These are phyloP conservation scores for Tetradesmus obliquus DNA, from an alignment of 139 green algal genomes.

Conservation along the genomic window DNA sequence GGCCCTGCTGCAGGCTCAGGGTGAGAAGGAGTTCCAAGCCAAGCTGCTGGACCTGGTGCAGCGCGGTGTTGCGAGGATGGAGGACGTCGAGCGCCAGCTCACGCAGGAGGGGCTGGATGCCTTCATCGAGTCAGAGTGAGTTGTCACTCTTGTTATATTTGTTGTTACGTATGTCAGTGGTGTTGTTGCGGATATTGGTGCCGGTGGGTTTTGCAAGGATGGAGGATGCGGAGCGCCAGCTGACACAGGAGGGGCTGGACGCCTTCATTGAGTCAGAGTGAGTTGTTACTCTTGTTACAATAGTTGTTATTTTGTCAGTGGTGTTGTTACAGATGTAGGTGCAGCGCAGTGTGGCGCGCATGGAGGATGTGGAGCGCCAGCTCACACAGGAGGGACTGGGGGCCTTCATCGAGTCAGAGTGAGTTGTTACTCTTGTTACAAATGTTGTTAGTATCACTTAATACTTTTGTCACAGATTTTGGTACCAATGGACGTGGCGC, in stretches of 20 bases:
- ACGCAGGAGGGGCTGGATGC: slow-evolving; percentile 23
- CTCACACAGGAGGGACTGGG: slow-evolving; percentile 29
- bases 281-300: no score
- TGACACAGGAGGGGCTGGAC: neutral
- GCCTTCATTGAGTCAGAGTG: neutral
- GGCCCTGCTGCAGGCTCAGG: neutral
- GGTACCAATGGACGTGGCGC: neutral
- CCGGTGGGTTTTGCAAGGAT: neutral
- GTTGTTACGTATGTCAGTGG: neutral
- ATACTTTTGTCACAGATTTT: neutral
- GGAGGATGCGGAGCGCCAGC: neutral
- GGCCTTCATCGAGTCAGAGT: slow-evolving; percentile 31
- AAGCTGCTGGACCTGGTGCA: slow-evolving; percentile 45
- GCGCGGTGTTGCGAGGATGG: slow-evolving; percentile 16
- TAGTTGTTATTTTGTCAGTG: no score
- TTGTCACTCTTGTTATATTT: neutral
- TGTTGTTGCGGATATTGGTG: neutral
- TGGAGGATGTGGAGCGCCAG: slow-evolving; percentile 43
- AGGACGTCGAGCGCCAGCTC: slow-evolving; percentile 40
- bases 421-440: neutral
- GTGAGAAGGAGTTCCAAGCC: slow-evolving; percentile 43
- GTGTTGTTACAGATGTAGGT: neutral
- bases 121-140: slow-evolving; percentile 33
- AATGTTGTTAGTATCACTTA: neutral
- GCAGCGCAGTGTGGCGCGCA: slow-evolving; percentile 22